phyloP scores from a whole-genome alignment of 768 basidiomycete genomes.

The Tulasnella sp. region DNA sequence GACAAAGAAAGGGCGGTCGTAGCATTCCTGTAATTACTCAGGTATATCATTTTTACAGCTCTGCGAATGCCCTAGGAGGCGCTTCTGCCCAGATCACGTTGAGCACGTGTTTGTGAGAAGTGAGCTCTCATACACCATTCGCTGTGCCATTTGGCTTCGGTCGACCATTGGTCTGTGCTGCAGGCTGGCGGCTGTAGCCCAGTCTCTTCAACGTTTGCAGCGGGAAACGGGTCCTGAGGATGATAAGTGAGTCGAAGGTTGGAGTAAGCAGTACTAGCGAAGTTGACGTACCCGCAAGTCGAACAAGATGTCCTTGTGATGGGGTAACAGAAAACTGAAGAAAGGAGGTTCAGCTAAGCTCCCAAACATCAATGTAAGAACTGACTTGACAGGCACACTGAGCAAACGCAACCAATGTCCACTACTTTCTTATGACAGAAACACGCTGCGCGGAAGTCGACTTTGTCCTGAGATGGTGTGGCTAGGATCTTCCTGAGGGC shows the following conservation, averaged over 20 bases:
- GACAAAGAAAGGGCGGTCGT: constrained; percentile 57
- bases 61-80: not conserved
- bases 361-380: constrained; percentile 13
- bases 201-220: constrained; percentile 75
- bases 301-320: constrained; percentile 68
- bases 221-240: constrained; percentile 79
- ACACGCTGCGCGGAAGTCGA: constrained; percentile 95
- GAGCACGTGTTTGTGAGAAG: not conserved
- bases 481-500: constrained; percentile 65
- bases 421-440: constrained; percentile 98
- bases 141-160: not conserved
- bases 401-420: constrained; percentile 95
- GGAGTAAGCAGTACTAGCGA: not conserved
- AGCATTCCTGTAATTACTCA: not conserved
- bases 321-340: constrained; percentile 82
- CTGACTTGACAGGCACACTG: constrained; percentile 94
- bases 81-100: not conserved
- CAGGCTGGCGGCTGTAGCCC: constrained; percentile 4
- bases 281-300: constrained; percentile 69
- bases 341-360: not conserved
- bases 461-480: constrained; percentile 85
- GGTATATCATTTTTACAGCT: not conserved
- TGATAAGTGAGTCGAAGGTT: not conserved
- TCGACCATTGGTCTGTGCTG: not conserved
- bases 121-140: not conserved